Percentiles rank a stretch among this genome's conserved stretches.
Evolutionary conservation across 1,284 basidiomycete species (phyloP).

Genomic region (Rhodotorula sp.): DNA sequence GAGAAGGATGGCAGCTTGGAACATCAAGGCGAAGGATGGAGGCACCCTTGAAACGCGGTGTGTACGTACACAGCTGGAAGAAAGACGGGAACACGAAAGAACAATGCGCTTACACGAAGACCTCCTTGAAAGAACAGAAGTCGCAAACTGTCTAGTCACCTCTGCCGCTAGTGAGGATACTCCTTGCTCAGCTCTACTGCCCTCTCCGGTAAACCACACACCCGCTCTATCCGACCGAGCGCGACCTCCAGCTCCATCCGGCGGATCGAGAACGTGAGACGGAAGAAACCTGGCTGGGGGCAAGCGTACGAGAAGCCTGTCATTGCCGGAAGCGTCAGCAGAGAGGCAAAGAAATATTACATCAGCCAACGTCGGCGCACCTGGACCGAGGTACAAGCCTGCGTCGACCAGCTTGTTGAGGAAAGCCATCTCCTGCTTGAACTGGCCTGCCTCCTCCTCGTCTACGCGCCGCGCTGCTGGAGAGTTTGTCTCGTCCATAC

Average conservation of each 20-base stretch:
- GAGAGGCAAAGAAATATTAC: too few species aligned
- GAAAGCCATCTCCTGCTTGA: conserved; percentile 19
- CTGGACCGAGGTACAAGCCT: conserved; percentile 40
- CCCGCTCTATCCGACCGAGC: conserved; percentile 14
- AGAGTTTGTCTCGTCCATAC: not conserved
- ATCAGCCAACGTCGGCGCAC: too few species aligned
- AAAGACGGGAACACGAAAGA: too few species aligned
- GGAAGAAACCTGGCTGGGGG: conserved; percentile 38
- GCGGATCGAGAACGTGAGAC: conserved; percentile 42
- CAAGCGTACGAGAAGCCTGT: conserved; percentile 39
- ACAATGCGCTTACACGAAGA: too few species aligned
- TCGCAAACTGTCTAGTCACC: not conserved
- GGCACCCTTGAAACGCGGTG: too few species aligned
- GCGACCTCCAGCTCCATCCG: conserved; percentile 23
- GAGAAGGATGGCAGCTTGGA: too few species aligned
- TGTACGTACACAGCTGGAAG: too few species aligned
- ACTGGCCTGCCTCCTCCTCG: not conserved
- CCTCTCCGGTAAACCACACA: not conserved
- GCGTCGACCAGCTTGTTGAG: conserved; percentile 34
- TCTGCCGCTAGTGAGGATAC: not conserved
- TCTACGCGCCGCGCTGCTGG: not conserved
- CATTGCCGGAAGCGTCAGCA: not conserved
- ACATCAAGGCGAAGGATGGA: too few species aligned
- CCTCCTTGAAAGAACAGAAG: not conserved
- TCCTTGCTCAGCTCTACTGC: not conserved